Base-by-base conservation (phyloP, 1,284 basidiomycete genomes). In the Rhodofomes roseus region DNA sequence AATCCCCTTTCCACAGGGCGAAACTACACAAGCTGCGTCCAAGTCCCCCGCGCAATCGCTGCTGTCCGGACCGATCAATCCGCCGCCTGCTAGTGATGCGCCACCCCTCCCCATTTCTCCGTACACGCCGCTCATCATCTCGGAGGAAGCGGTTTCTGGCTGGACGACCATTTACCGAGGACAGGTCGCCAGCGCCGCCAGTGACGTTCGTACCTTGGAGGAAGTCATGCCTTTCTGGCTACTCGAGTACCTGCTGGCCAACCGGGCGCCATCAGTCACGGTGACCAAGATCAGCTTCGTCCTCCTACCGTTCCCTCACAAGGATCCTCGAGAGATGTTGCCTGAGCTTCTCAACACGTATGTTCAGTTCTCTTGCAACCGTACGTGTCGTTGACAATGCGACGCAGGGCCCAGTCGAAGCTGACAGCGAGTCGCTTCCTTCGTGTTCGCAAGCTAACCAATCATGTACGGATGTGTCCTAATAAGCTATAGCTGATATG, bases 341-440 rank as follows among this genome's bases (percentile, higher is more conserved):
- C 90, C 90, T 0, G 91, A 92, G 66, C 71, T 93, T 48, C 75
- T 93, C 58, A 92, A 91, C 69, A 84, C 84, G 89, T 91, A 59
- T 63, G 87, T 79, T 11, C 5, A 44, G 34, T 27, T 34, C 16
- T n/a, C 59, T 57, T 14, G n/a, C 37, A 40, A 27, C 4, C 2
- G 57, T 18, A 29, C 11, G 20, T 29, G 57, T 55, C 66, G 4
- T 59, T 63, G 34, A 56, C 66, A 48, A n/a, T 56, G 27, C 18
- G 18, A 4, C 41, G 54, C 58, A 87, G 83, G 36, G 79, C 89
- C 18, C 92, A 95, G 68, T 89, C 90, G 0, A 90, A 95, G 65
- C 77, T 98, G 36, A 96, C 93, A 0, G 95, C 96, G 0, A 94
- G 87, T 65, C 84, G 92, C 48, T 90, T 90, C 69, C 78, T 98